Evolutionary conservation across 2,329 filamentous ascomycete species (phyloP).

Genomic region (Monilinia fructicola): DNA sequence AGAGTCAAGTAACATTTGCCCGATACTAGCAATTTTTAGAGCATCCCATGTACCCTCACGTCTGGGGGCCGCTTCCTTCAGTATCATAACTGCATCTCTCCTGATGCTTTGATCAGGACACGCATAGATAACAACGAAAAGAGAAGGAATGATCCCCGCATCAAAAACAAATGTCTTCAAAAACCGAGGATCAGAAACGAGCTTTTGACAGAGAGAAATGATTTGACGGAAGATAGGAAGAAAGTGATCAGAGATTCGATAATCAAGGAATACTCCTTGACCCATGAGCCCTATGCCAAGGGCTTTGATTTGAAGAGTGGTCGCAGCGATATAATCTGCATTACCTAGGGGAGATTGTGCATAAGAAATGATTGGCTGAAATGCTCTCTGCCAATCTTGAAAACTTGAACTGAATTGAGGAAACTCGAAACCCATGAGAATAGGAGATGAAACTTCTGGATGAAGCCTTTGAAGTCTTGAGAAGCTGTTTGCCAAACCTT

Average conservation of each 20-base stretch:
- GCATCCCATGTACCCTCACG: constrained; percentile 33
- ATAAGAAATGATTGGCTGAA: constrained; percentile 27
- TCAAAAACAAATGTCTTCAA: constrained; percentile 33
- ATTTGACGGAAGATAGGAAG: constrained; percentile 27
- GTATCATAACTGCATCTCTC: constrained; percentile 29
- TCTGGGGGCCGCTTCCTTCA: constrained; percentile 27
- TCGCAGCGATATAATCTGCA: constrained; percentile 28
- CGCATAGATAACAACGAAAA: constrained; percentile 30
- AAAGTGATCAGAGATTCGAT: constrained; percentile 16
- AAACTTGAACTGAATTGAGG: constrained; percentile 24
- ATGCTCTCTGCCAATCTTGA: constrained; percentile 28
- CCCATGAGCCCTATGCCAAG: constrained; percentile 26
- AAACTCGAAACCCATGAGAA: constrained; percentile 21
- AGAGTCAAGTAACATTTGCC: constrained; percentile 20
- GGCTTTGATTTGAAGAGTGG: constrained; percentile 26
- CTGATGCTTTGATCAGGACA: constrained; percentile 26
- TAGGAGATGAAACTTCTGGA: constrained; percentile 19
- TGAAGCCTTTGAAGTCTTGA: constrained; percentile 23
- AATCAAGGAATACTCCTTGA: constrained; percentile 23
- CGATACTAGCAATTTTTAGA: constrained; percentile 27
- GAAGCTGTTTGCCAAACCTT: constrained; percentile 22
- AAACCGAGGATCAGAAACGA: constrained; percentile 27
- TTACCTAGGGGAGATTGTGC: constrained; percentile 12
- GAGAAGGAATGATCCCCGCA: constrained; percentile 30
- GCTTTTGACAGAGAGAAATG: constrained; percentile 23